Percentiles rank a stretch among this genome's conserved stretches.
Conservation (phyloP, 768 basidiomycete species). For the Pisolithus marmoratus region DNA sequence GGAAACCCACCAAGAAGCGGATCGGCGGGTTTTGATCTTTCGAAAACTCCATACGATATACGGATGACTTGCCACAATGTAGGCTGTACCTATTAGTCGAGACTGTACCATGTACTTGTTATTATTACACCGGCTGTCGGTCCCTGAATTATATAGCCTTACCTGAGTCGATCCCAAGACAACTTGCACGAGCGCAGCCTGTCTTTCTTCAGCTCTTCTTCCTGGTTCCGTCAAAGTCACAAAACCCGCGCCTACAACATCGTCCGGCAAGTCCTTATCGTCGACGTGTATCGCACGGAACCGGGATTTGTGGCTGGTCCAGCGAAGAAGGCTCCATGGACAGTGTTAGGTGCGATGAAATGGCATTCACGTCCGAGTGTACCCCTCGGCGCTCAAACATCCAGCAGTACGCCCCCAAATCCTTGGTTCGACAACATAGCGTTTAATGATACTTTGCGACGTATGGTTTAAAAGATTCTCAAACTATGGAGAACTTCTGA, state of each 20-base stretch:
- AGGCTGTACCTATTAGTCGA: neutral
- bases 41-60: too few relatives aligned
- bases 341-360: slow-evolving; percentile 52
- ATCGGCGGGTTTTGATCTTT: slow-evolving; percentile 63
- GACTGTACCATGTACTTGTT: neutral
- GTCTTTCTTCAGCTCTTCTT: slow-evolving; percentile 4
- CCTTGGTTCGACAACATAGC: slow-evolving; percentile 57
- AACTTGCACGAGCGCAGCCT: neutral
- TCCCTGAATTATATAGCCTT: neutral
- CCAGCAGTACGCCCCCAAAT: slow-evolving; percentile 45
- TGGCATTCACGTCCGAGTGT: neutral
- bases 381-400: slow-evolving; percentile 16
- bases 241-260: slow-evolving; percentile 10
- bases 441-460: slow-evolving; percentile 61
- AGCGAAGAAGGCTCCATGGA: slow-evolving; percentile 67
- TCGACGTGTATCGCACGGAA: slow-evolving; percentile 59
- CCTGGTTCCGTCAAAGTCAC: slow-evolving; percentile 14
- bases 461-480: slow-evolving; percentile 34
- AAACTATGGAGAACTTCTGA: neutral
- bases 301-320: slow-evolving; percentile 64
- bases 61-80: too few relatives aligned
- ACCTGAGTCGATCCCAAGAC: neutral
- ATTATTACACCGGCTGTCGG: neutral
- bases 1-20: slow-evolving; percentile 58
- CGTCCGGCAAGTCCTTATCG: slow-evolving; percentile 10